Base-by-base conservation (phyloP, 192 early-diverging fungal genomes). In the Coemansia sp. region DNA sequence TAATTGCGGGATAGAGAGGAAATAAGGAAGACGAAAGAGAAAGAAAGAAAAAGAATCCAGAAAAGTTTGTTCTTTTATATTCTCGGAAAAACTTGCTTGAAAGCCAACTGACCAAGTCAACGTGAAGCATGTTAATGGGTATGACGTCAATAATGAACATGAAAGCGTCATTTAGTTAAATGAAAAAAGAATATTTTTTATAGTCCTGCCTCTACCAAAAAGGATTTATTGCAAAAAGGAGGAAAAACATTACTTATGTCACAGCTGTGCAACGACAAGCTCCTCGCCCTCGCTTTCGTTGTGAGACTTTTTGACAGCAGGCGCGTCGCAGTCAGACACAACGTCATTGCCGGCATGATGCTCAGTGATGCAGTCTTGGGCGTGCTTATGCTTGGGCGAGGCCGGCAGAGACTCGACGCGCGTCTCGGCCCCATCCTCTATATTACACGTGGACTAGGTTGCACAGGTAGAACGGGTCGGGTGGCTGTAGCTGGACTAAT, bases 131-230 rank as follows among this genome's bases (percentile, higher is more conserved):
- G n/a, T n/a, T n/a, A n/a, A n/a, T n/a, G n/a, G n/a, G n/a, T n/a
- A n/a, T n/a, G n/a, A n/a, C n/a, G n/a, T n/a, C n/a, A n/a, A n/a
- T n/a, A n/a, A n/a, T n/a, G n/a, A n/a, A n/a, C n/a, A n/a, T n/a
- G n/a, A n/a, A n/a, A n/a, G n/a, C n/a, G n/a, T n/a, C n/a, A 51
- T 51, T 45, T 33, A 15, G 18, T 2, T 32, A 8, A 25, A 8
- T 0, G 31, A 21, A 58, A 51, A 42, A 38, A 60, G 43, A 51
- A n/a, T n/a, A n/a, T n/a, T n/a, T n/a, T n/a, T n/a, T n/a, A n/a
- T n/a, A n/a, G n/a, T n/a, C n/a, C n/a, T n/a, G n/a, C n/a, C n/a
- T n/a, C n/a, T n/a, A n/a, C n/a, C n/a, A n/a, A n/a, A 8, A 17
- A 30, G 21, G 36, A n/a, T 37, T 6, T 36, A 32, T 39, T 33